phyloP scores from a whole-genome alignment of 2,329 filamentous ascomycete species.

The Colletotrichum chrysophilum region DNA sequence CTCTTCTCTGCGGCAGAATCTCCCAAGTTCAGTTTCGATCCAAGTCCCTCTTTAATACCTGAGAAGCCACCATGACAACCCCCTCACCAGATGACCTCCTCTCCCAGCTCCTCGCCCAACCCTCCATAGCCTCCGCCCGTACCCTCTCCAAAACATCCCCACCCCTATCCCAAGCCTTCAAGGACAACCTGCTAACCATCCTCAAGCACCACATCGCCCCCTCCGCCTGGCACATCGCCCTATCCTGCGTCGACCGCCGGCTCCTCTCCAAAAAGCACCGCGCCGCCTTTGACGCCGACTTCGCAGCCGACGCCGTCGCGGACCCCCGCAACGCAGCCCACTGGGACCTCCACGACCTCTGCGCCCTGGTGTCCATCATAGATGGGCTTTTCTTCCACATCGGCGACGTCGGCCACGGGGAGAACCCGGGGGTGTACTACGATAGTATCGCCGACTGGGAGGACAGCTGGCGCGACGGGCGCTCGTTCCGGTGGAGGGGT shows the following conservation, averaged over 20 bases:
- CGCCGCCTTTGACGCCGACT: not conserved
- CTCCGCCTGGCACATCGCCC: not conserved
- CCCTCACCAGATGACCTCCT: not conserved
- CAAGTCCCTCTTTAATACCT: not conserved
- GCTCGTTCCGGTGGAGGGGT: not conserved
- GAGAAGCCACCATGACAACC: accelerated
- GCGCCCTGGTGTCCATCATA: not conserved
- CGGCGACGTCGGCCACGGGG: not conserved
- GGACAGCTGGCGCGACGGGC: not conserved
- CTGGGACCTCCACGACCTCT: constrained; percentile 11
- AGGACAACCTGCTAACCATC: not conserved
- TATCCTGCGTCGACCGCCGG: constrained; percentile 8
- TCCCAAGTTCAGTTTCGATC: no score
- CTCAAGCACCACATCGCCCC: not conserved
- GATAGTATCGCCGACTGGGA: not conserved
- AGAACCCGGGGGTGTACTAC: not conserved
- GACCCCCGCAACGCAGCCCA: not conserved
- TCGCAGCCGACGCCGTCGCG: not conserved
- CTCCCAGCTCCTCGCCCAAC: not conserved
- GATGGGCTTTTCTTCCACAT: not conserved
- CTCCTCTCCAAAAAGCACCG: not conserved
- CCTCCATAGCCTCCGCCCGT: not conserved
- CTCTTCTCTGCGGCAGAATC: no score
- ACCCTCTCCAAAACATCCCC: not conserved
- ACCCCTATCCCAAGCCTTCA: accelerated